Evolutionary conservation across 306 rosid species (phyloP).

Genomic region (Clitoria ternatea): DNA sequence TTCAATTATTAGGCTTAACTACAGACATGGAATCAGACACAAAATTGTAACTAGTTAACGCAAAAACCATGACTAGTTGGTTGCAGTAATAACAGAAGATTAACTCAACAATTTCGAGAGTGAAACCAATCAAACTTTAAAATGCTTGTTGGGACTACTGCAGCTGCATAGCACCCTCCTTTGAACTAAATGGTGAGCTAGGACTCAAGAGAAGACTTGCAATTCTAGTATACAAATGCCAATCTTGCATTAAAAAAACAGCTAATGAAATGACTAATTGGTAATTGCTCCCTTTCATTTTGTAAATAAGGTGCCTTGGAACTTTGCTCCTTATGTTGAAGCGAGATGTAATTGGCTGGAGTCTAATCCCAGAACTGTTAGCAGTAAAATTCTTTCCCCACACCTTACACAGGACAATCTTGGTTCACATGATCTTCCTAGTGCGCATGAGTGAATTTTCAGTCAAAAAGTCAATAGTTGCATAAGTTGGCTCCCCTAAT

Average conservation of each 20-base stretch:
- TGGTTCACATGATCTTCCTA: not conserved
- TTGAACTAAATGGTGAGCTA: not conserved
- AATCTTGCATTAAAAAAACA: conserved; percentile 6
- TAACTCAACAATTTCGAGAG: conserved; percentile 11
- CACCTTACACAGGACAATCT: not conserved
- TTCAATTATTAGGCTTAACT: not conserved
- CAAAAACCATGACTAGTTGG: not conserved
- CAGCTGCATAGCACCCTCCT: conserved; percentile 6
- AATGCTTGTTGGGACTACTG: not conserved
- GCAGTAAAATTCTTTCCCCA: conserved; percentile 1
- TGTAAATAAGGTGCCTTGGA: not conserved
- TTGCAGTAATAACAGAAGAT: not conserved
- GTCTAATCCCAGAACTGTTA: conserved; percentile 1
- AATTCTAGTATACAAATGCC: not conserved
- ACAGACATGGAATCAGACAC: not conserved
- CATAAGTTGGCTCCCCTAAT: not conserved
- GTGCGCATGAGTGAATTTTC: not conserved
- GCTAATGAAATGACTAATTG: not conserved
- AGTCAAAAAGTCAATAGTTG: not conserved
- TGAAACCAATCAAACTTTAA: not conserved
- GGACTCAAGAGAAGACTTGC: conserved; percentile 2
- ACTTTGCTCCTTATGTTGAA: not conserved
- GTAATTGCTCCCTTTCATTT: not conserved
- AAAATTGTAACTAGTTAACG: not conserved
- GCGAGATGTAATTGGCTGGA: not conserved